Conservation (phyloP, 75 land plant species). For the Cryptomeria japonica region DNA sequence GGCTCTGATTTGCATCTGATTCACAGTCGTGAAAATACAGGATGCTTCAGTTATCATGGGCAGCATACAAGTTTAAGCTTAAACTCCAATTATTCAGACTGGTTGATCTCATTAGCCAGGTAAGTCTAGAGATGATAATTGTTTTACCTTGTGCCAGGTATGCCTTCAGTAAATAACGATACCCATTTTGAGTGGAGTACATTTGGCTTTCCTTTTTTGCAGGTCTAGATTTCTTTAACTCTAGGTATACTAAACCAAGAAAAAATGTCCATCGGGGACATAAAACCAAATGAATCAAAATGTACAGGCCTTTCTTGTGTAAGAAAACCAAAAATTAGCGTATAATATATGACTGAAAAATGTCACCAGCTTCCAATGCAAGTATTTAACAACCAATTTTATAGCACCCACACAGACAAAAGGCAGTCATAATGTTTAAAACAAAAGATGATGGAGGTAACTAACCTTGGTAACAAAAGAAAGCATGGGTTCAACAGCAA, state of each 20-base stretch:
- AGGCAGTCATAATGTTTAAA: not conserved
- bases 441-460: not conserved
- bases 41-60: not conserved
- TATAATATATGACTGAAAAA: not conserved
- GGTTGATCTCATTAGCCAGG: not conserved
- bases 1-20: not conserved
- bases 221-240: not conserved
- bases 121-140: not conserved
- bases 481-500: slow-evolving; percentile 93
- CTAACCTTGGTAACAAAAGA: slow-evolving; percentile 96
- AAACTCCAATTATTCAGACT: not conserved
- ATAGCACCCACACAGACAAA: not conserved
- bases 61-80: not conserved
- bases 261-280: not conserved
- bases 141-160: not conserved
- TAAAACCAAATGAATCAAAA: not conserved
- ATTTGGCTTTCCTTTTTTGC: not conserved
- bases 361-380: not conserved
- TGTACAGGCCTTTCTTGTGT: not conserved
- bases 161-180: not conserved
- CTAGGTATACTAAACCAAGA: not conserved
- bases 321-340: not conserved
- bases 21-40: not conserved
- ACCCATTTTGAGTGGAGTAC: not conserved
- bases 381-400: not conserved